phyloP scores from a whole-genome alignment of 257 asterid species.

The Scutellaria minor region DNA sequence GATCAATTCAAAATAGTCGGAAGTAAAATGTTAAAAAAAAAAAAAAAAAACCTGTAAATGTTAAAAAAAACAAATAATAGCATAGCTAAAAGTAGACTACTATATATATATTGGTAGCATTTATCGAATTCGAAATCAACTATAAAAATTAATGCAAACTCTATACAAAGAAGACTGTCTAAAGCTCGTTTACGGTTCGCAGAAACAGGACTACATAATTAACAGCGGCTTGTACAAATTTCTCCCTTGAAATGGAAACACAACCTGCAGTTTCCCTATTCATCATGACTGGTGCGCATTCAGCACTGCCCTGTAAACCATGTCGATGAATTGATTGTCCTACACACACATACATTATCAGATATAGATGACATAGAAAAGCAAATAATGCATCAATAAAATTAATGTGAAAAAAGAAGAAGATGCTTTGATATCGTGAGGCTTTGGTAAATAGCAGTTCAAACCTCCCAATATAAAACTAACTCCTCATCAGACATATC shows the following conservation, averaged over 20 bases:
- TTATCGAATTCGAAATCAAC: slow-evolving; percentile 18
- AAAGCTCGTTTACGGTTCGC: slow-evolving; percentile 24
- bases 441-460: no score
- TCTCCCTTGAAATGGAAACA: slow-evolving; percentile 31
- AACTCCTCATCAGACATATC: not conserved
- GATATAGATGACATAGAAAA: not conserved
- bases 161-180: slow-evolving; percentile 43
- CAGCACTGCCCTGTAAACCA: slow-evolving; percentile 76
- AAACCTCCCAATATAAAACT: not conserved
- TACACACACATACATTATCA: slow-evolving; percentile 24
- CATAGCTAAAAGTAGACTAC: not conserved
- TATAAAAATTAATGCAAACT: slow-evolving; percentile 30
- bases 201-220: slow-evolving; percentile 35
- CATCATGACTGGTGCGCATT: slow-evolving; percentile 69
- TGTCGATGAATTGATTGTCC: slow-evolving; percentile 89
- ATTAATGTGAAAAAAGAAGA: not conserved
- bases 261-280: slow-evolving; percentile 18
- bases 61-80: no score
- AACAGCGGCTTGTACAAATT: slow-evolving; percentile 34
- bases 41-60: not conserved
- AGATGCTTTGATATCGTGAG: no score
- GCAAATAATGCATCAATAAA: not conserved
- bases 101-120: slow-evolving; percentile 20
- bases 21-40: not conserved
- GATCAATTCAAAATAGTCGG: not conserved